A percentile compares a stretch with the other conserved stretches of the same genome.
phyloP scores from a whole-genome alignment of 2,329 filamentous ascomycete species.

The Fusarium nanum region DNA sequence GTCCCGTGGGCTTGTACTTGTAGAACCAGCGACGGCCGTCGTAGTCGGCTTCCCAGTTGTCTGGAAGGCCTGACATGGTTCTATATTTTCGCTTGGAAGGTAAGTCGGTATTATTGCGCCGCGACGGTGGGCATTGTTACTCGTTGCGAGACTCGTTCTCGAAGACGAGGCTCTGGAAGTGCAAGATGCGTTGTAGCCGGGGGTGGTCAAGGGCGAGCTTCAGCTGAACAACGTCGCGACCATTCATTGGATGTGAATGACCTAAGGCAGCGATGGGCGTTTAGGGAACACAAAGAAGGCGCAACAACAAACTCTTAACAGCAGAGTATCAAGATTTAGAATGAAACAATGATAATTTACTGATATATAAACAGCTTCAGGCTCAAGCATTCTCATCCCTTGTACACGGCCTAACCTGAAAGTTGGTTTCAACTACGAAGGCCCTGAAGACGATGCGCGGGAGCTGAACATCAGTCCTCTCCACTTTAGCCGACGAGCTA shows the following conservation, averaged over 20 bases:
- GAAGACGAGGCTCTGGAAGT: slow-evolving; percentile 19
- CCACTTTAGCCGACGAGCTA: slow-evolving; percentile 30
- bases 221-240: slow-evolving; percentile 29
- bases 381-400: slow-evolving; percentile 14
- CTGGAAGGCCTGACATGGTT: slow-evolving; percentile 57
- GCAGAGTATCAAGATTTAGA: not conserved
- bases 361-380: slow-evolving; percentile 5
- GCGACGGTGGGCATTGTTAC: slow-evolving; percentile 25
- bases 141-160: not conserved
- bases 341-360: not conserved
- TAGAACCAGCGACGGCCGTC: slow-evolving; percentile 70
- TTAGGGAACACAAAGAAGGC: slow-evolving; percentile 10
- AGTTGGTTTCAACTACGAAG: slow-evolving; percentile 24
- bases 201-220: slow-evolving; percentile 22
- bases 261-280: slow-evolving; percentile 15
- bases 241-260: slow-evolving; percentile 24
- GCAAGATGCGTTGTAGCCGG: slow-evolving; percentile 17
- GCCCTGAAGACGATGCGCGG: slow-evolving; percentile 14
- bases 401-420: slow-evolving; percentile 10
- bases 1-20: slow-evolving; percentile 64
- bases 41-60: slow-evolving; percentile 69
- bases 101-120: slow-evolving; percentile 30
- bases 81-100: slow-evolving; percentile 14
- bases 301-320: not conserved
- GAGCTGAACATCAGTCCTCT: slow-evolving; percentile 25